Conservation (phyloP, 495 filamentous ascomycete genomes). For the Tuber indicum region DNA sequence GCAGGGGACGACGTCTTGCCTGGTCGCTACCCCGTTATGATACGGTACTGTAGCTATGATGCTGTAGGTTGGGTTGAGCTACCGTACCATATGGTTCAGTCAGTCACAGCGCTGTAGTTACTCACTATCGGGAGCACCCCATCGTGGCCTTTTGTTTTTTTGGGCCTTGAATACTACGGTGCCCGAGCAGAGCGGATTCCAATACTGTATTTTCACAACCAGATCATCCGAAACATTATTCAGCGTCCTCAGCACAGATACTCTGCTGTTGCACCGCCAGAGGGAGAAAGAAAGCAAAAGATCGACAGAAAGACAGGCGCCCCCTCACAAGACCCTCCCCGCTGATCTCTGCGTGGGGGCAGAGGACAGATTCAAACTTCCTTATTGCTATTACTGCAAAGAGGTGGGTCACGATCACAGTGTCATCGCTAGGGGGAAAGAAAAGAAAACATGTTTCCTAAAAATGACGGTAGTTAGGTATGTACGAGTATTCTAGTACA, state of each 20-base stretch:
- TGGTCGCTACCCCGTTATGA: neutral
- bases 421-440: neutral
- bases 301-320: neutral
- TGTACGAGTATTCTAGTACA: neutral
- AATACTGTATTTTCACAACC: neutral
- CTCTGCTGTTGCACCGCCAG: neutral
- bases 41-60: too few species aligned
- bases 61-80: too few species aligned
- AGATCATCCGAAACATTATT: neutral
- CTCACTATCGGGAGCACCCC: neutral
- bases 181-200: neutral
- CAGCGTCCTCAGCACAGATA: neutral
- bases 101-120: too few species aligned
- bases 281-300: neutral
- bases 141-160: neutral
- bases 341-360: neutral
- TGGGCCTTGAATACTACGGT: neutral
- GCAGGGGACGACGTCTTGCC: neutral
- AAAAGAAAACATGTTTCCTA: neutral
- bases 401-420: neutral
- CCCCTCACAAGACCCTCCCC: neutral
- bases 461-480: neutral
- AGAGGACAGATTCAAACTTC: neutral
- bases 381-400: neutral
- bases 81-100: too few species aligned